A percentile compares a stretch with the other conserved stretches of the same genome.
Conservation (phyloP, 2,329 filamentous ascomycete genomes). For the Nannizzia gypsea region DNA sequence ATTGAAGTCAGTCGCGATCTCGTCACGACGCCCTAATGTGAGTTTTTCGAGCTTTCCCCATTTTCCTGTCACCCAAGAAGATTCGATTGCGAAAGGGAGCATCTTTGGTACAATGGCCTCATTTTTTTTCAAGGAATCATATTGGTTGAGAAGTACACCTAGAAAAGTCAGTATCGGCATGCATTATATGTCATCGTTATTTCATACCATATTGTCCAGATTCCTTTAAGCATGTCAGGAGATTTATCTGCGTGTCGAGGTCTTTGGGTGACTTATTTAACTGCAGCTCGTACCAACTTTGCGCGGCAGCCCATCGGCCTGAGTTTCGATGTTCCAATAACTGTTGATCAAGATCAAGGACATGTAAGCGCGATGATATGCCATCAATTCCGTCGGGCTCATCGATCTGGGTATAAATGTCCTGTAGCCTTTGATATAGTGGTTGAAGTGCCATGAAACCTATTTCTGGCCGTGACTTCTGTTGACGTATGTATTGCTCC, state of each 20-base stretch:
- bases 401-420: slow-evolving; percentile 94
- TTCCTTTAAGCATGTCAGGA: slow-evolving; percentile 80
- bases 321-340: slow-evolving; percentile 86
- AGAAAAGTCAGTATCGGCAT: background rate
- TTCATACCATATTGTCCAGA: slow-evolving; percentile 80
- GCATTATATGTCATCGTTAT: background rate
- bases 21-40: slow-evolving; percentile 31
- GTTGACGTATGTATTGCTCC: slow-evolving; percentile 72
- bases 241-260: slow-evolving; percentile 63
- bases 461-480: slow-evolving; percentile 34
- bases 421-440: slow-evolving; percentile 67
- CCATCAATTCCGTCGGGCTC: slow-evolving; percentile 95
- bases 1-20: slow-evolving; percentile 58
- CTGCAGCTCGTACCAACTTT: slow-evolving; percentile 94
- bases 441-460: slow-evolving; percentile 46
- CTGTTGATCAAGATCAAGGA: slow-evolving; percentile 86
- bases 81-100: slow-evolving; percentile 76
- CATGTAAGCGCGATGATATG: slow-evolving; percentile 73
- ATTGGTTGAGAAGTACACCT: slow-evolving; percentile 79
- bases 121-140: slow-evolving; percentile 57
- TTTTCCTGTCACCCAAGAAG: slow-evolving; percentile 77
- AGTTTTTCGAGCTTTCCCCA: slow-evolving; percentile 66
- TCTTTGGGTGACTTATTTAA: slow-evolving; percentile 69
- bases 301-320: slow-evolving; percentile 84
- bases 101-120: slow-evolving; percentile 48